Evolutionary conservation across 441 rosid genomes (phyloP).

Genomic region (Syzygium malaccense): DNA sequence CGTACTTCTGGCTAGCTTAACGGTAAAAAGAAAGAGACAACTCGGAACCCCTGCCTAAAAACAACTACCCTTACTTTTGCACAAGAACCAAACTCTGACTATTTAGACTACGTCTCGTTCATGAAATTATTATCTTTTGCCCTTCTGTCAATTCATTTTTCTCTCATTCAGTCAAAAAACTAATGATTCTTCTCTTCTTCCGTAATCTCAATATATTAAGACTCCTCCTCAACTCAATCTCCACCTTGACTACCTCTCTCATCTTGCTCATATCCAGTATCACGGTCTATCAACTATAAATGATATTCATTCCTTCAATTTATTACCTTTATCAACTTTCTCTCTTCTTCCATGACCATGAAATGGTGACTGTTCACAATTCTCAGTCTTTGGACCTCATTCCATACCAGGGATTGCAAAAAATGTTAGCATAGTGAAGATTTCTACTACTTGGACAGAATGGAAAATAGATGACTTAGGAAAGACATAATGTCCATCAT

Average conservation of each 20-base stretch:
- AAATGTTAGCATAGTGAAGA: not conserved
- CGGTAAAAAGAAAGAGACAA: not conserved
- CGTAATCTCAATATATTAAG: not conserved
- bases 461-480: rapidly evolving
- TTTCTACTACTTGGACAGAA: not conserved
- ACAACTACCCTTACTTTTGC: not conserved
- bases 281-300: not conserved
- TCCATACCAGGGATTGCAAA: not conserved
- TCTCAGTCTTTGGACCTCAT: not conserved
- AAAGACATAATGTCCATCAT: not conserved
- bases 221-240: not conserved
- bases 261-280: not conserved
- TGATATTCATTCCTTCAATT: not conserved
- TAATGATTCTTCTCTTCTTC: not conserved
- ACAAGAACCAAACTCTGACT: not conserved
- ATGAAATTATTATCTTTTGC: not conserved
- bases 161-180: not conserved
- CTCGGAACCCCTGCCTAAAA: not conserved
- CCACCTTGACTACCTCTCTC: not conserved
- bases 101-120: not conserved
- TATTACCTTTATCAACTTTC: not conserved
- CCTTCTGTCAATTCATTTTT: not conserved
- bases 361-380: not conserved
- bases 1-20: not conserved
- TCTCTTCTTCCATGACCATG: not conserved